Conservation (phyloP, 768 basidiomycete species). For the Phaffia australis region DNA sequence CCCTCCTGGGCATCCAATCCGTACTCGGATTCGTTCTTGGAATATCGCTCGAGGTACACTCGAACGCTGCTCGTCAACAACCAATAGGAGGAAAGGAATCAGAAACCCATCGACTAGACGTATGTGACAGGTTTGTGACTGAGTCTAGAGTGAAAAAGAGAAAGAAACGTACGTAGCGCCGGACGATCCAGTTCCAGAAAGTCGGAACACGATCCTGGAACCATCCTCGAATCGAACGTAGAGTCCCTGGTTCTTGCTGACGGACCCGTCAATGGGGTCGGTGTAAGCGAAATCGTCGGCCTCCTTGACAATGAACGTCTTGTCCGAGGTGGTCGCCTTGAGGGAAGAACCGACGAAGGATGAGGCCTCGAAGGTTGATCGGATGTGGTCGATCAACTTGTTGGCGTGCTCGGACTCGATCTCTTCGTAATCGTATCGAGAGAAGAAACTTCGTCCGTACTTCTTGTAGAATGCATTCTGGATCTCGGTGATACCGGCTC, state of each 20-base stretch:
- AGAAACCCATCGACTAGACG: no score
- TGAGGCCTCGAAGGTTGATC: conserved; percentile 50
- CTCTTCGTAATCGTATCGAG: conserved; percentile 96
- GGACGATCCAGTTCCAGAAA: conserved; percentile 90
- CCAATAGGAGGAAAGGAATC: no score
- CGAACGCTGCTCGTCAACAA: conserved; percentile 45
- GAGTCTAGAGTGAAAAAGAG: no score
- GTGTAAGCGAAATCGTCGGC: conserved; percentile 89
- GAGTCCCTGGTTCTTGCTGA: conserved; percentile 92
- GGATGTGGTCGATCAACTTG: conserved; percentile 66
- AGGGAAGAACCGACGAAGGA: conserved; percentile 61
- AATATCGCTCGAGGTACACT: conserved; percentile 79
- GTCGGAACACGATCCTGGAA: conserved; percentile 83
- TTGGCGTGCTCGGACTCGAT: conserved; percentile 83
- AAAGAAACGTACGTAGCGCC: conserved; percentile 56
- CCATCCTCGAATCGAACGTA: conserved; percentile 86
- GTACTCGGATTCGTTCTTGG: conserved; percentile 47
- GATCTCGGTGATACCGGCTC: conserved; percentile 83
- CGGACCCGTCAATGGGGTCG: conserved; percentile 91
- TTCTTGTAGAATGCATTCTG: conserved; percentile 73
- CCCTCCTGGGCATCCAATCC: conserved; percentile 62
- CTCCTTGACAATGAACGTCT: conserved; percentile 63
- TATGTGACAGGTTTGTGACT: no score
- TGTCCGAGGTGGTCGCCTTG: conserved; percentile 50
- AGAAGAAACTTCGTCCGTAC: conserved; percentile 98